Conservation (phyloP, 2,329 filamentous ascomycete genomes). For the Xylariaceae sp. region DNA sequence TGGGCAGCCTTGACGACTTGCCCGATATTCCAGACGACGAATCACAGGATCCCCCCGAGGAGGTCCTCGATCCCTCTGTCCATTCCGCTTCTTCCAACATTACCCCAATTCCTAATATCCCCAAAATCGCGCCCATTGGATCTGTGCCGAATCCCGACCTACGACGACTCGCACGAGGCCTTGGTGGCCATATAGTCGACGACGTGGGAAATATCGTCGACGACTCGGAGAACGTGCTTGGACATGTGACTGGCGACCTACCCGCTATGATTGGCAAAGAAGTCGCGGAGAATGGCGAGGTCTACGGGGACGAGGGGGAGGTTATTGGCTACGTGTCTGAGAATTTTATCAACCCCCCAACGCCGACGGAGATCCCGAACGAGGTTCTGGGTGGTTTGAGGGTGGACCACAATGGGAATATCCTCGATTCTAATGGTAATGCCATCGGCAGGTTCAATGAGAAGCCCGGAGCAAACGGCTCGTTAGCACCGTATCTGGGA, state of each 20-base stretch:
- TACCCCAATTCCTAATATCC: constrained; percentile 37
- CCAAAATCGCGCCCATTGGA: constrained; percentile 37
- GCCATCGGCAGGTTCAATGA: constrained; percentile 46
- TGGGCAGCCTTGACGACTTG: constrained; percentile 19
- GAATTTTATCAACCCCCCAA: constrained; percentile 29
- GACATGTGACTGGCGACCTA: constrained; percentile 49
- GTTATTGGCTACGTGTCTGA: constrained; percentile 41
- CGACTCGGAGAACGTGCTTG: constrained; percentile 45
- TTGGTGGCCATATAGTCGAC: constrained; percentile 46
- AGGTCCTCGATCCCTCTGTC: constrained; percentile 27
- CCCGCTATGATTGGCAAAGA: constrained; percentile 50
- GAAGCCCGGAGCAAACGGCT: constrained; percentile 18
- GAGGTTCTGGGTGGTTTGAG: constrained; percentile 31
- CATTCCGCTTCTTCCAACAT: constrained; percentile 34
- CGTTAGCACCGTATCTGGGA: constrained; percentile 12
- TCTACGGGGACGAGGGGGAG: constrained; percentile 39
- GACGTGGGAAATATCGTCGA: constrained; percentile 52
- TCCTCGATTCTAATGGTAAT: constrained; percentile 39
- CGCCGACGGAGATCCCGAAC: constrained; percentile 18
- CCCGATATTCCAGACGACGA: constrained; percentile 18
- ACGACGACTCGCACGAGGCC: constrained; percentile 32
- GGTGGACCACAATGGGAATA: constrained; percentile 42
- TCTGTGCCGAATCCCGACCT: constrained; percentile 27
- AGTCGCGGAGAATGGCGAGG: constrained; percentile 41
- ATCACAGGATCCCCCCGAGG: constrained; percentile 28